phyloP scores from a whole-genome alignment of 768 basidiomycete genomes.

The Cystobasidium tubakii region DNA sequence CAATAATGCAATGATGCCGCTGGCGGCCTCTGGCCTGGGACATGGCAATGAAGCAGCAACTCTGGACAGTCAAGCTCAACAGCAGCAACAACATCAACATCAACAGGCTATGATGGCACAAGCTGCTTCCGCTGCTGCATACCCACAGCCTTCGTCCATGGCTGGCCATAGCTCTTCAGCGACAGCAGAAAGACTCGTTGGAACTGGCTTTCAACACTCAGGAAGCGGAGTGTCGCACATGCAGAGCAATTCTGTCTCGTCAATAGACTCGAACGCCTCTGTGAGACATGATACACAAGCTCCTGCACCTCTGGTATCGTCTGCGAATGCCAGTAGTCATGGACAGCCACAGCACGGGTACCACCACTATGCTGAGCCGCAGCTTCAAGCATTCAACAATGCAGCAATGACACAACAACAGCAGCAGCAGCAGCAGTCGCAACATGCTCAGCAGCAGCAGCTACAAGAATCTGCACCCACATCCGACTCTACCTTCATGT shows the following conservation, averaged over 20 bases:
- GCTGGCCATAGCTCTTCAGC: background rate
- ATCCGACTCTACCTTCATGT: background rate
- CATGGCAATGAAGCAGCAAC: constrained; percentile 1
- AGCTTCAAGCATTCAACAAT: background rate
- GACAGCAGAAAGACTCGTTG: background rate
- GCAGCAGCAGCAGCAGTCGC: background rate
- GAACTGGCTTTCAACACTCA: background rate
- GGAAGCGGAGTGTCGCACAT: background rate
- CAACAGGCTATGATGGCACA: background rate
- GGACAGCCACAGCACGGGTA: background rate
- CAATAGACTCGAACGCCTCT: background rate
- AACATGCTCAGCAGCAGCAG: no score
- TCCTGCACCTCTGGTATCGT: background rate
- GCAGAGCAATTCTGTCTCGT: background rate
- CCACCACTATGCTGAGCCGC: background rate
- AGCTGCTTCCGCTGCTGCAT: background rate
- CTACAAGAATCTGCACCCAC: no score
- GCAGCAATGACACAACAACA: background rate
- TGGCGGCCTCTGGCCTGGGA: background rate
- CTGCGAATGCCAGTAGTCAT: background rate
- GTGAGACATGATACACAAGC: background rate
- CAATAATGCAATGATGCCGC: constrained; percentile 5
- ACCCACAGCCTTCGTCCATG: background rate
- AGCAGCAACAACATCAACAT: background rate
- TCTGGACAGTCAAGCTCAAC: background rate